These are phyloP conservation scores for Kokia cookei DNA, from an alignment of 441 rosid genomes.

Conservation along the genomic window DNA sequence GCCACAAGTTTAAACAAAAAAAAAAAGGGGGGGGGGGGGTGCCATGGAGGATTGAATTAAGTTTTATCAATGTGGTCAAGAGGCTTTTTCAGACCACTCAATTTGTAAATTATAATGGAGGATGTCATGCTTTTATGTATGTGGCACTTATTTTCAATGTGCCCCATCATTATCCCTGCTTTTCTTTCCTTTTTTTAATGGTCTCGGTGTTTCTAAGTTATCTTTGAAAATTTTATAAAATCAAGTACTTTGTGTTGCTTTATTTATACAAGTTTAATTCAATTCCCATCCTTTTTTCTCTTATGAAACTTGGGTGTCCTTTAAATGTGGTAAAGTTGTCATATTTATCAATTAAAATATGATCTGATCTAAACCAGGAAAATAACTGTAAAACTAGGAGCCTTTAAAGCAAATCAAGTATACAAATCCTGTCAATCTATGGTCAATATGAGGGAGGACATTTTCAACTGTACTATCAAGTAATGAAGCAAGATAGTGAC, in stretches of 20 bases:
- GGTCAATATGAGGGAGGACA: too few species aligned
- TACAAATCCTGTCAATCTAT: background rate
- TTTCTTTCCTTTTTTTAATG: background rate
- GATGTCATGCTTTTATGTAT: background rate
- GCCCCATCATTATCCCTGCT: background rate
- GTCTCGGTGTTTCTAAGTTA: background rate
- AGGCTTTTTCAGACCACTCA: background rate
- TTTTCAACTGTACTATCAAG: too few species aligned
- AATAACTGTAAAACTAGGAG: background rate
- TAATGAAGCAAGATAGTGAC: too few species aligned
- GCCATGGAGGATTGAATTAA: background rate
- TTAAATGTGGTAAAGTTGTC: background rate
- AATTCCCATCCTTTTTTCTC: background rate
- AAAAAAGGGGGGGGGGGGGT: background rate
- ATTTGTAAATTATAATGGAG: constrained; percentile 2
- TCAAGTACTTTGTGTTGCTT: background rate
- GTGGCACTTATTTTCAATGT: constrained; percentile 1
- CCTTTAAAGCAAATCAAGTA: background rate
- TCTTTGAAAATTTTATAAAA: background rate
- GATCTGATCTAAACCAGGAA: background rate
- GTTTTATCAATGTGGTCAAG: background rate
- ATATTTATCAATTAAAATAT: background rate
- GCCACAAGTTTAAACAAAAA: background rate
- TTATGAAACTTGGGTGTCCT: background rate
- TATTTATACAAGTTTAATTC: background rate